Conservation (phyloP, 441 rosid species). For the Adansonia grandidieri region DNA sequence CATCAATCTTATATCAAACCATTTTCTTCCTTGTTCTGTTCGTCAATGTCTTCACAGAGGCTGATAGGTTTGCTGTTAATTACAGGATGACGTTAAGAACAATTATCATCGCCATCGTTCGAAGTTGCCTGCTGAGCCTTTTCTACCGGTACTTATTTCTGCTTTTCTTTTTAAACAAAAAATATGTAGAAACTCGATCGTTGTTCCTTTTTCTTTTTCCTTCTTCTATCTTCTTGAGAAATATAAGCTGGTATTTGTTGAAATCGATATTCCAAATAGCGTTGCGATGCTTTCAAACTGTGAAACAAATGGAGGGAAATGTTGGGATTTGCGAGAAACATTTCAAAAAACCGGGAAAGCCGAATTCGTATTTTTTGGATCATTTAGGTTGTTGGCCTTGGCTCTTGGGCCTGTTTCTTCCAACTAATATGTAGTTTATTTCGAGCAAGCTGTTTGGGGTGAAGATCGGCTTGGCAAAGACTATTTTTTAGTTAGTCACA, state of each 20-base stretch:
- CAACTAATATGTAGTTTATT: too few species aligned
- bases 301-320: conserved; percentile 2
- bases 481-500: not conserved
- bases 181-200: not conserved
- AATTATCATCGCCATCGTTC: conserved; percentile 23
- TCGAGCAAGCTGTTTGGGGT: too few species aligned
- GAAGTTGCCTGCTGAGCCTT: conserved; percentile 33
- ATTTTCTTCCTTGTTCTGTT: not conserved
- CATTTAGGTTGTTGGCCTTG: too few species aligned
- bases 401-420: too few species aligned
- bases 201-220: too few species aligned
- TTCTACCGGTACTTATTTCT: conserved; percentile 32
- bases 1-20: not conserved
- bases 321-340: not conserved
- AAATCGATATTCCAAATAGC: too few species aligned
- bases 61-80: not conserved
- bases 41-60: not conserved
- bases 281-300: not conserved
- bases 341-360: not conserved
- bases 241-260: too few species aligned
- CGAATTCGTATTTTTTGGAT: too few species aligned
- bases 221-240: not conserved
- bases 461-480: too few species aligned
- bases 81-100: conserved; percentile 33
- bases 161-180: not conserved